phyloP scores from a whole-genome alignment of 2,329 filamentous ascomycete species.

The Neospermospora avenae region DNA sequence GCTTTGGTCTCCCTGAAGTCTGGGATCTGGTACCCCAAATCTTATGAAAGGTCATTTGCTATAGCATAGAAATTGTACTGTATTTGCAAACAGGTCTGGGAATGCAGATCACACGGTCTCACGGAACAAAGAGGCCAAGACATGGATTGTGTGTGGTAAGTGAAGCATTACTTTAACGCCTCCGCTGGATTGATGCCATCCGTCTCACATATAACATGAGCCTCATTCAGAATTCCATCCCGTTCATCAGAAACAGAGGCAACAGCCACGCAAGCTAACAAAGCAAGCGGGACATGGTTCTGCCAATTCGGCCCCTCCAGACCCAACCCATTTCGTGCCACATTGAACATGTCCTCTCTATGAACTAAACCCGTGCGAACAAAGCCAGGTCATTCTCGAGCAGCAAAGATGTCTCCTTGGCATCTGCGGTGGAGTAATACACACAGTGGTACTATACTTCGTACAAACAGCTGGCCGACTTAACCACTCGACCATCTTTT shows the following conservation, averaged over 20 bases:
- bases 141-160: background rate
- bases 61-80: too few species aligned
- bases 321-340: slow-evolving; percentile 2
- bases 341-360: background rate
- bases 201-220: slow-evolving; percentile 19
- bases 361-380: too few species aligned
- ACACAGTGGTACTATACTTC: slow-evolving; percentile 14
- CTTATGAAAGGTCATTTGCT: too few species aligned
- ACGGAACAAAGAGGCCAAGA: background rate
- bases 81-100: too few species aligned
- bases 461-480: slow-evolving; percentile 13
- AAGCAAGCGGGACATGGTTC: background rate
- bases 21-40: too few species aligned
- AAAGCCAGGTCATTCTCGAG: background rate
- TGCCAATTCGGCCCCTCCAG: background rate
- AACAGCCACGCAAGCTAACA: background rate
- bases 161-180: slow-evolving; percentile 28
- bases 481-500: background rate
- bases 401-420: background rate
- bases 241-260: background rate
- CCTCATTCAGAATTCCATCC: background rate
- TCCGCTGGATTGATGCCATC: slow-evolving; percentile 16
- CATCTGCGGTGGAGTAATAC: background rate
- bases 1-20: background rate
- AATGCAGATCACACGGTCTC: background rate